Evolutionary conservation across 1,284 basidiomycete genomes (phyloP), one percentile per base, ranked within the genome.

Genomic region (Cutaneotrichosporon cutaneum): DNA sequence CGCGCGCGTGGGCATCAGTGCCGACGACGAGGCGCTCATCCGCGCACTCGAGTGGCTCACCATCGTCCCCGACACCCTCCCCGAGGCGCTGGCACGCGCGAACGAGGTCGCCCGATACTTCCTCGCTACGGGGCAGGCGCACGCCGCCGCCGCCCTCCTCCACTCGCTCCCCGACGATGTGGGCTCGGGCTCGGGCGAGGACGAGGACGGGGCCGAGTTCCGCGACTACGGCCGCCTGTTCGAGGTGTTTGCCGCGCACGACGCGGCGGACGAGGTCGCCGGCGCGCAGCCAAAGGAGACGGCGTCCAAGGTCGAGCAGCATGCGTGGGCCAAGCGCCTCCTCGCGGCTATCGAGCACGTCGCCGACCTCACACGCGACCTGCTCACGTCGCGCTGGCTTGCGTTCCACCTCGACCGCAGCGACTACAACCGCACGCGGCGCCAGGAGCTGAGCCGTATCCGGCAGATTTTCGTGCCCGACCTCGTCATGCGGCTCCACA

Each of bases 21-120:
- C 79, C 44, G 69, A 75, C 16, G 90, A 95, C 73, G 77, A 82
- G 45, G 79, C 89, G 54, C 82, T 99, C 10, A 84, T 97, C 55
- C 85, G 92, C 10, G 90, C 90, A 0, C 88, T 98, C 61, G 94
- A 98, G 73, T 99, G 95, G 95, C 90, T 95, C 51, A 90, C 87
- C 0, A 90, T 92, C 75, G 82, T 85, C 65, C 85, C 87, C 45
- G 80, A 83, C 21, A 95, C 92, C 1, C 86, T 88, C 66, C 80
- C 82, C n/a, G 87, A 87, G 18, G 92, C 92, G 0, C 81, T 96
- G 4, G 85, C 89, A 70, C 90, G 93, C 70, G 87, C 90, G 2
- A 92, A 94, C 64, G 87, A 90, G 44, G 88, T 94, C 56, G 77
- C 92, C 60, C 86, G 93, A 16, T 92, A 92, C 74, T 91, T 95